phyloP scores from a whole-genome alignment of 768 basidiomycete species.

The Omphalotus guepiniiformis region DNA sequence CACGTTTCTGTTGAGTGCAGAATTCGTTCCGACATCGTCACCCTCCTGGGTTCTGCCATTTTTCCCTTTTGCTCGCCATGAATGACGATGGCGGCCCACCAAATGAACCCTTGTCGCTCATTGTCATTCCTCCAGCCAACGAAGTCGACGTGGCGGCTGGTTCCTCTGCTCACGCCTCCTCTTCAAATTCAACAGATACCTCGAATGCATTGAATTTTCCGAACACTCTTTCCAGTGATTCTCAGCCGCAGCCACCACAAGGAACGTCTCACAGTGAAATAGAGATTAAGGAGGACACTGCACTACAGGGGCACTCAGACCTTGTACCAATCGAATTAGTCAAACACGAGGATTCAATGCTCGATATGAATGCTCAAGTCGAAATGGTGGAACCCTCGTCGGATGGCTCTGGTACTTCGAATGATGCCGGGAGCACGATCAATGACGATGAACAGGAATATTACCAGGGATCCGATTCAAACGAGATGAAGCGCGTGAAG shows the following conservation, averaged over 20 bases:
- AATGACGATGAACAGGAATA: constrained; percentile 60
- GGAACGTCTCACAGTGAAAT: constrained; percentile 10
- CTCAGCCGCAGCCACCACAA: not conserved
- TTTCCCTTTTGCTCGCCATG: constrained; percentile 36
- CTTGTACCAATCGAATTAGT: not conserved
- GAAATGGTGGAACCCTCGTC: constrained; percentile 44
- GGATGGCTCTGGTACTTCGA: constrained; percentile 24
- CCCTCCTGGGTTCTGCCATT: constrained; percentile 13
- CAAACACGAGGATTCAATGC: constrained; percentile 18
- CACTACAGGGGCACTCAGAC: constrained; percentile 9
- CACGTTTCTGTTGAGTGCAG: not conserved
- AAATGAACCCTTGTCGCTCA: constrained; percentile 25
- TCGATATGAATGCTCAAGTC: constrained; percentile 35
- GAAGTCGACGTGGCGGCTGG: constrained; percentile 27
- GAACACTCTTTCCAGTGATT: no score
- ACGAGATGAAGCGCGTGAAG: constrained; percentile 85
- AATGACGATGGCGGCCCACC: constrained; percentile 34
- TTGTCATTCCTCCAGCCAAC: constrained; percentile 24
- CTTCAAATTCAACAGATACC: constrained; percentile 5
- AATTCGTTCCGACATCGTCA: not conserved
- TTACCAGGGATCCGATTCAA: constrained; percentile 53
- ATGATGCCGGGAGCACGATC: constrained; percentile 31
- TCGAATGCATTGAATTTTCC: not conserved
- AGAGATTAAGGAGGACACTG: constrained; percentile 33
- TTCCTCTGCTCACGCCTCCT: constrained; percentile 15